Base-by-base conservation (phyloP, 805 yeast species). In the Metschnikowia proteae region DNA sequence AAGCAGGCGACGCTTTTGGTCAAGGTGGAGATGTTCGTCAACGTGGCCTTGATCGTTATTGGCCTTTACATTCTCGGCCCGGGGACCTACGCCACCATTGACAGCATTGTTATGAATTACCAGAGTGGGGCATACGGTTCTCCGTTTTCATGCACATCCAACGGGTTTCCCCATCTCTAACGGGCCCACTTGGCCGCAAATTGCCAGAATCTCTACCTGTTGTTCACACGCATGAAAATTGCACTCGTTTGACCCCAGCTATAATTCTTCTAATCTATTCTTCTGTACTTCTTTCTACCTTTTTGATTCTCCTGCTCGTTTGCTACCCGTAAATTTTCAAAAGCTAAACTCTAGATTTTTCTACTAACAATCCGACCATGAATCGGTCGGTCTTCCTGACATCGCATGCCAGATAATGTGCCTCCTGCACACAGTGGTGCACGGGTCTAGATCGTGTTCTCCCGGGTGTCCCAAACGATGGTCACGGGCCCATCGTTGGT, bases 401-500 rank as follows among this genome's bases (percentile, higher is more conserved):
- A 17, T 17, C 17, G 2, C 17, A 17, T 17, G 17, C 17, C 17
- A 1, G 17, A 17, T 17, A 2, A 17, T 17, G 17, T 17, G n/a
- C 2, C 17, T 17, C 17, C 17, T 17, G 17, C 17, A 17, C 17
- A 17, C 17, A 17, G 17, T 1, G 17, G 17, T 17, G 17, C 17
- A 17, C 17, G 17, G 17, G 17, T 17, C 17, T 37, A 46, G 27
- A 46, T 28, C 9, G 43, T n/a, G 34, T 38, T 42, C 13, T 48
- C 54, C 35, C 49, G 29, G 1, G 92, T 85, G 62, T 91, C 97
- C 70, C 86, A 78, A 22, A 84, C 78, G 30, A 92, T 84, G 0
- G 98, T 92, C 0, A 88, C 89, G 0, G 98, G 98, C 1, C 98
- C 98, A 59, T 92, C 97, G 60, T 94, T 94, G 10, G 84, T 81